Evolutionary conservation across 2,329 filamentous ascomycete species (phyloP).

Genomic region (Alternaria triticina): DNA sequence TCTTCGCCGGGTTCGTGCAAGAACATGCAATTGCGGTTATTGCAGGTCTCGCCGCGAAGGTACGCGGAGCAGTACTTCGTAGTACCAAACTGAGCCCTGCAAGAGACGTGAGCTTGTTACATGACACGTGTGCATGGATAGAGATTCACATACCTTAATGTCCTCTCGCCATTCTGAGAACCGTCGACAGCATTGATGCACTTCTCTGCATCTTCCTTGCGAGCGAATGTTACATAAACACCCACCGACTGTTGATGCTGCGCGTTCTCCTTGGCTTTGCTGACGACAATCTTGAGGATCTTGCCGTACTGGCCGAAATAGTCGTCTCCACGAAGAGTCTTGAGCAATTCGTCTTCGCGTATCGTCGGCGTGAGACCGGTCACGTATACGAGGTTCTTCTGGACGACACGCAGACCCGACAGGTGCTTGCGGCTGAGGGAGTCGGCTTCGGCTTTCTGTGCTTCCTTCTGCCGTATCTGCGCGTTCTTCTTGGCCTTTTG

Average conservation of each 20-base stretch:
- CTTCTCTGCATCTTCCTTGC: slow-evolving; percentile 84
- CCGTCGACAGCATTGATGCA: slow-evolving; percentile 95
- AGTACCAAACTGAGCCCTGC: slow-evolving; percentile 77
- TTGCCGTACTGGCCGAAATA: slow-evolving; percentile 99
- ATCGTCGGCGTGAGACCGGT: slow-evolving; percentile 91
- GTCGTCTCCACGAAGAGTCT: slow-evolving; percentile 85
- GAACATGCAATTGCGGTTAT: slow-evolving; percentile 97
- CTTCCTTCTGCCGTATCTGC: slow-evolving; percentile 88
- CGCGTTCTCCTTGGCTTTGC: slow-evolving; percentile 82
- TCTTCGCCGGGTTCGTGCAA: slow-evolving; percentile 98
- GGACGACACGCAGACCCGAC: slow-evolving; percentile 91
- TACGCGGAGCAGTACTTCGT: slow-evolving; percentile 99
- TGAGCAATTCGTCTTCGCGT: slow-evolving; percentile 88
- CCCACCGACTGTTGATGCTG: slow-evolving; percentile 82
- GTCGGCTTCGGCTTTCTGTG: slow-evolving; percentile 94
- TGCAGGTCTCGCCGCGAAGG: slow-evolving; percentile 90
- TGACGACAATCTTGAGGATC: slow-evolving; percentile 98
- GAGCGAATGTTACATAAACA: slow-evolving; percentile 97
- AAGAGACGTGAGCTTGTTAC: slow-evolving; percentile 23
- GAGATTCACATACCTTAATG: slow-evolving; percentile 67
- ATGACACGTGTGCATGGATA: neutral
- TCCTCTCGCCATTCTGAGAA: slow-evolving; percentile 85
- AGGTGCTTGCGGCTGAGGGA: slow-evolving; percentile 95
- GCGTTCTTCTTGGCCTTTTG: slow-evolving; percentile 94
- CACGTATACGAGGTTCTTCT: slow-evolving; percentile 98